Percentiles rank a stretch among this genome's conserved stretches.
Evolutionary conservation across 1,284 basidiomycete genomes (phyloP).

Genomic region (Ceratorhiza oryzae-sativae): DNA sequence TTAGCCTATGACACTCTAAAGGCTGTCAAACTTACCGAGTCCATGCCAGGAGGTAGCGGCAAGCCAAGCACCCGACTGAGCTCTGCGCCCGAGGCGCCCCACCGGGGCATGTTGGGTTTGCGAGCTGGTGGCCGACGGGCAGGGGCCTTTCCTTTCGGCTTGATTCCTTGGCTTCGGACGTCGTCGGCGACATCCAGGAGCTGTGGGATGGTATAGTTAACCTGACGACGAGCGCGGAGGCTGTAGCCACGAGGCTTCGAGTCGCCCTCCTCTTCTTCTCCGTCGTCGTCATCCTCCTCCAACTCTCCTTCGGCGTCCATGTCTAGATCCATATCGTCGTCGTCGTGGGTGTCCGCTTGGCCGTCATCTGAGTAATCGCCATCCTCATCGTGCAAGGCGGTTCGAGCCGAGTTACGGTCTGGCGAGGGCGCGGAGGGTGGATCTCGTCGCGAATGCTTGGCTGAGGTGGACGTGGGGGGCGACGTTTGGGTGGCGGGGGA

Average conservation of each 20-base stretch:
- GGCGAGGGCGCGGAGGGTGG: slow-evolving; percentile 27
- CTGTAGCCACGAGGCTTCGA: slow-evolving; percentile 59
- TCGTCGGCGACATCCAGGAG: slow-evolving; percentile 67
- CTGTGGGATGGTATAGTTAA: slow-evolving; percentile 80
- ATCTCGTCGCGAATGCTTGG: slow-evolving; percentile 37
- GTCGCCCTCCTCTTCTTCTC: slow-evolving; percentile 49
- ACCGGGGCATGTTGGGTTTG: slow-evolving; percentile 62
- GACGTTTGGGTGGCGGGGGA: slow-evolving; percentile 23
- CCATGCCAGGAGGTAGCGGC: slow-evolving; percentile 58
- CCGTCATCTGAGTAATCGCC: slow-evolving; percentile 36
- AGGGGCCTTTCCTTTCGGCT: slow-evolving; percentile 49
- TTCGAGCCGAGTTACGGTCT: slow-evolving; percentile 37
- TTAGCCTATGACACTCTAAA: slow-evolving; percentile 18
- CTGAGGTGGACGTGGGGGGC: slow-evolving; percentile 19
- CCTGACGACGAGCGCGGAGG: slow-evolving; percentile 64
- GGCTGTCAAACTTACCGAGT: slow-evolving; percentile 61
- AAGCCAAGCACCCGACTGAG: slow-evolving; percentile 77
- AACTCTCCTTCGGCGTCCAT: slow-evolving; percentile 46
- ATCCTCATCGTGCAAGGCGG: slow-evolving; percentile 23
- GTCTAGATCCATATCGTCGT: slow-evolving; percentile 42
- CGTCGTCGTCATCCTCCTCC: slow-evolving; percentile 59
- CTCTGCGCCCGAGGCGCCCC: slow-evolving; percentile 78
- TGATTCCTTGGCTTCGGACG: slow-evolving; percentile 45
- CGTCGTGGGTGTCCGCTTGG: slow-evolving; percentile 37
- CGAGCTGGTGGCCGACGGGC: slow-evolving; percentile 45